Evolutionary conservation across 2,329 filamentous ascomycete species (phyloP).

Genomic region (Aspergillus ruber): DNA sequence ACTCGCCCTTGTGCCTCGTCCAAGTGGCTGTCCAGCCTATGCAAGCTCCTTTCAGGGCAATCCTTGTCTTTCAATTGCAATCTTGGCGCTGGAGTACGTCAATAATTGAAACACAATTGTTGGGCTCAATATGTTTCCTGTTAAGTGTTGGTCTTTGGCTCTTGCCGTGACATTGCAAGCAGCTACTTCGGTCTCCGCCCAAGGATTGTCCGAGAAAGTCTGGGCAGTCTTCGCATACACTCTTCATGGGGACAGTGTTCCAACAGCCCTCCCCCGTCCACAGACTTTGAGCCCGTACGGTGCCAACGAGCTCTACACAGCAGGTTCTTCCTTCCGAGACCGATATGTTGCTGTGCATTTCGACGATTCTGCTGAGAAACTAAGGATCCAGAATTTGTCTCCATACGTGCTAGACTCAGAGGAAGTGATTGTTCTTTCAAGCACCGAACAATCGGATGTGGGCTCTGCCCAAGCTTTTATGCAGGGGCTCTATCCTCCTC

Average conservation of each 20-base stretch:
- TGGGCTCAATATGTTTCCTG: constrained; percentile 8
- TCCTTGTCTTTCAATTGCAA: background rate
- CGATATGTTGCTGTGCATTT: constrained; percentile 43
- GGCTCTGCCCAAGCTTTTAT: constrained; percentile 56
- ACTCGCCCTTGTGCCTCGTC: too few relatives aligned
- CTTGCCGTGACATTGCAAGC: constrained; percentile 11
- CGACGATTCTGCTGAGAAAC: constrained; percentile 18
- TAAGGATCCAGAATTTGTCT: constrained; percentile 41
- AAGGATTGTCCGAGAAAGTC: constrained; percentile 27
- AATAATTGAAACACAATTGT: background rate
- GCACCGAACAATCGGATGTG: constrained; percentile 42
- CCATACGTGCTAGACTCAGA: constrained; percentile 38
- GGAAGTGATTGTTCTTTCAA: constrained; percentile 44
- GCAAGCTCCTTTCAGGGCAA: background rate
- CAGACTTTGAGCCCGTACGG: constrained; percentile 47
- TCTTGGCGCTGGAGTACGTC: background rate
- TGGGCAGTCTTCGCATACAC: constrained; percentile 50
- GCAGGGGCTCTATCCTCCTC: constrained; percentile 55
- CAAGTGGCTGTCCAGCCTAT: background rate
- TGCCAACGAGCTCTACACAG: constrained; percentile 47
- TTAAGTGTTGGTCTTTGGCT: constrained; percentile 3
- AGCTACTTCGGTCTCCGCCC: constrained; percentile 15
- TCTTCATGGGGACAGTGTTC: constrained; percentile 50
- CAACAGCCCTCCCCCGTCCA: constrained; percentile 31
- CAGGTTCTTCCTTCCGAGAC: constrained; percentile 47